Percentiles rank a stretch among this genome's conserved stretches.
phyloP scores from a whole-genome alignment of 1,139 yeast genomes.

The Hyphopichia buzzinii region DNA sequence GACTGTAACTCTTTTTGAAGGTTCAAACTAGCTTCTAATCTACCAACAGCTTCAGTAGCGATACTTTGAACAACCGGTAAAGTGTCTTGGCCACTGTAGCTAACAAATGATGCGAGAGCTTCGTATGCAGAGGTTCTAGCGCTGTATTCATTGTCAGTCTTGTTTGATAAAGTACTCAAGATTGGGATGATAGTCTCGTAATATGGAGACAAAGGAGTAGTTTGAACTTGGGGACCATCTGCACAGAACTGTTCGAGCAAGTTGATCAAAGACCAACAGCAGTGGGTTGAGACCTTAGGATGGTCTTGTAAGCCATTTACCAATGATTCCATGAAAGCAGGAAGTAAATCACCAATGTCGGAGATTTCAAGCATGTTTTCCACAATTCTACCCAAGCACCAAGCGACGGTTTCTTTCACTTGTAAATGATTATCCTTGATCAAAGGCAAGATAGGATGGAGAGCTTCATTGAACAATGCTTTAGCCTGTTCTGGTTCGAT shows the following conservation, averaged over 20 bases:
- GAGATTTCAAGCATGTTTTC: slow-evolving; percentile 82
- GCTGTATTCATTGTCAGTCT: slow-evolving; percentile 77
- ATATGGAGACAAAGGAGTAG: slow-evolving; percentile 71
- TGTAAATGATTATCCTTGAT: slow-evolving; percentile 75
- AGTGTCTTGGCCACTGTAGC: slow-evolving; percentile 70
- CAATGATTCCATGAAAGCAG: slow-evolving; percentile 69
- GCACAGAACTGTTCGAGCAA: slow-evolving; percentile 77
- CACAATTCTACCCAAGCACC: slow-evolving; percentile 97
- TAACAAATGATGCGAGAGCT: slow-evolving; percentile 80
- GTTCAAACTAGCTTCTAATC: slow-evolving; percentile 65
- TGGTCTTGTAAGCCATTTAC: slow-evolving; percentile 80
- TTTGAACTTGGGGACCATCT: slow-evolving; percentile 52
- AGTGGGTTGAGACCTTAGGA: slow-evolving; percentile 89
- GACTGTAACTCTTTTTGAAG: slow-evolving; percentile 53
- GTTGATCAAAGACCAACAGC: slow-evolving; percentile 96
- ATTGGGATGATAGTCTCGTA: slow-evolving; percentile 69
- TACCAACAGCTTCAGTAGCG: slow-evolving; percentile 69
- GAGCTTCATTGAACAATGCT: slow-evolving; percentile 72
- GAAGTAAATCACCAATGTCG: slow-evolving; percentile 61
- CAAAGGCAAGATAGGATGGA: slow-evolving; percentile 70
- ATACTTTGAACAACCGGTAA: slow-evolving; percentile 66
- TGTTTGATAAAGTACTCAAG: slow-evolving; percentile 65
- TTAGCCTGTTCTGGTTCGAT: slow-evolving; percentile 77
- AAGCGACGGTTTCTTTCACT: slow-evolving; percentile 95
- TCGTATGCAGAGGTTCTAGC: slow-evolving; percentile 97